phyloP scores from a whole-genome alignment of 495 filamentous ascomycete genomes.

The Tetracladium setigerum region DNA sequence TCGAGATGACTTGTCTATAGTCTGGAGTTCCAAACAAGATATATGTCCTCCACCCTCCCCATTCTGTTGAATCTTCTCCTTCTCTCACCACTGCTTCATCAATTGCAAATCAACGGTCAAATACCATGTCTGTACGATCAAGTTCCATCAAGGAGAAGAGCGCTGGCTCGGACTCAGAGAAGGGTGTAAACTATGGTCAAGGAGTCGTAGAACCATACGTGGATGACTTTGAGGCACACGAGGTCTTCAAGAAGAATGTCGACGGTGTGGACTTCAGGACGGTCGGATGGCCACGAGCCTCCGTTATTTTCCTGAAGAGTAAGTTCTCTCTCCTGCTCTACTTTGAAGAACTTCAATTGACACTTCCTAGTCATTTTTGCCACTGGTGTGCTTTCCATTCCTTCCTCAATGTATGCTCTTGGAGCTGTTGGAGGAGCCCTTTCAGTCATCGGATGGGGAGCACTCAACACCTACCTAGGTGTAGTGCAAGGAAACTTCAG shows the following conservation, averaged over 20 bases:
- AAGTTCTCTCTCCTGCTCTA: not conserved
- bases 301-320: slow-evolving; percentile 49
- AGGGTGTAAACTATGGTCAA: slow-evolving; percentile 1
- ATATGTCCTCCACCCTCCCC: too few relatives aligned
- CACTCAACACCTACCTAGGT: slow-evolving; percentile 30
- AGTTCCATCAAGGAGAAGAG: slow-evolving; percentile 15
- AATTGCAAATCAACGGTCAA: not conserved
- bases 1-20: too few relatives aligned
- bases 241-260: slow-evolving; percentile 44
- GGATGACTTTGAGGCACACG: slow-evolving; percentile 27
- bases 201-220: slow-evolving; percentile 17
- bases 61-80: too few relatives aligned
- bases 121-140: not conserved
- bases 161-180: slow-evolving; percentile 13
- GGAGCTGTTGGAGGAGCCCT: slow-evolving; percentile 33
- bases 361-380: slow-evolving; percentile 36
- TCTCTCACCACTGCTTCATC: slow-evolving; percentile 1
- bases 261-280: slow-evolving; percentile 48
- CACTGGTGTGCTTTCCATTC: slow-evolving; percentile 30
- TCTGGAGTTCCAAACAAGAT: too few relatives aligned
- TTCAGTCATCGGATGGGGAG: slow-evolving; percentile 34
- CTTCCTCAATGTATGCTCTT: slow-evolving; percentile 30
- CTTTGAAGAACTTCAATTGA: not conserved
- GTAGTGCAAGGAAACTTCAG: slow-evolving; percentile 30
- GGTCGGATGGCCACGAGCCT: slow-evolving; percentile 46